Conservation (phyloP, 2,329 filamentous ascomycete genomes). For the Apiospora malaysiana region DNA sequence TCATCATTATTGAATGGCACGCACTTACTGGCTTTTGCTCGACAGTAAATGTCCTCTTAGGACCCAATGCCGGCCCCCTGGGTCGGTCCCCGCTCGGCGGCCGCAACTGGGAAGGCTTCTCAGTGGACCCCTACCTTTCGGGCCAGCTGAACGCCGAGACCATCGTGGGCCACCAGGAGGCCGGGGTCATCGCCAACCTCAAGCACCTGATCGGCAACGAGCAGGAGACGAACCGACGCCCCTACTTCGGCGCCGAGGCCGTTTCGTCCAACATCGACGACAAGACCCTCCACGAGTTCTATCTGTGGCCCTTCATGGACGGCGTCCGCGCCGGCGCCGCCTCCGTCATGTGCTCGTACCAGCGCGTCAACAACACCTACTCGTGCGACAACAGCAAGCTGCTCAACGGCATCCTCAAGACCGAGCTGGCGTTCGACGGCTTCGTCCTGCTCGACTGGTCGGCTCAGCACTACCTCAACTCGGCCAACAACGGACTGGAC, state of each 20-base stretch:
- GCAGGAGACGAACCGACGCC: conserved; percentile 59
- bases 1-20: too few species aligned
- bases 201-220: conserved; percentile 70
- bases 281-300: conserved; percentile 68
- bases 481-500: conserved; percentile 66
- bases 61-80: conserved; percentile 72
- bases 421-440: conserved; percentile 68
- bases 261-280: conserved; percentile 69
- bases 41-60: conserved; percentile 63
- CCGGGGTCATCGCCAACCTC: conserved; percentile 79
- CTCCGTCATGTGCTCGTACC: conserved; percentile 72
- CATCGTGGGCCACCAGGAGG: conserved; percentile 76
- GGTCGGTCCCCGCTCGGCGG: conserved; percentile 71
- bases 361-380: conserved; percentile 75
- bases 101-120: conserved; percentile 70
- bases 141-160: conserved; percentile 75
- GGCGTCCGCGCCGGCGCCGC: conserved; percentile 61
- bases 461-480: conserved; percentile 65
- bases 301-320: conserved; percentile 71
- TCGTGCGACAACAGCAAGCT: conserved; percentile 75
- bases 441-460: conserved; percentile 75
- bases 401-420: conserved; percentile 72
- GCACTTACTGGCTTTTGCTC: not conserved
- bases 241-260: conserved; percentile 54
- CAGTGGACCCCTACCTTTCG: conserved; percentile 73